phyloP scores from a whole-genome alignment of 306 rosid species.

The Rubus parviflorus region DNA sequence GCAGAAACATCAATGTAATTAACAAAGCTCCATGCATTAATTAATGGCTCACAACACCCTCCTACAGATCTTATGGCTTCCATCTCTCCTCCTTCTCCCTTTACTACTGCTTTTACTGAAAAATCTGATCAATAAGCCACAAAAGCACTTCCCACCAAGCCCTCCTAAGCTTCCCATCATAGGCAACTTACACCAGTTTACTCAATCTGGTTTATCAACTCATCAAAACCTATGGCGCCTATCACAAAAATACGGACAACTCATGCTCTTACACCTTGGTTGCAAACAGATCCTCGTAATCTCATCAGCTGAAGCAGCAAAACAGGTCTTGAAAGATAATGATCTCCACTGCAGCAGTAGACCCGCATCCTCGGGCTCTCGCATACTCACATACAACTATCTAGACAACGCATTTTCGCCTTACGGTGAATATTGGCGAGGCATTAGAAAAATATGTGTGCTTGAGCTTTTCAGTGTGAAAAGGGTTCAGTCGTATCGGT shows the following conservation, averaged over 20 bases:
- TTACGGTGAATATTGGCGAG: no score
- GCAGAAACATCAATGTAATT: no score
- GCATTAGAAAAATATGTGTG: no score
- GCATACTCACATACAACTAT: conserved; percentile 24
- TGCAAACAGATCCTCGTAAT: not conserved
- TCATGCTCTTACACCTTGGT: conserved; percentile 32
- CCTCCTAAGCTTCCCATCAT: conserved; percentile 44
- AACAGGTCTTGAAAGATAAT: conserved; percentile 27
- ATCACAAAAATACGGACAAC: conserved; percentile 27
- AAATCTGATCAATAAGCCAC: not conserved
- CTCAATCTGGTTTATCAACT: conserved; percentile 17
- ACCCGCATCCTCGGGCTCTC: not conserved
- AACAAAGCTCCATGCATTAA: no score
- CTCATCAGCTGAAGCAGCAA: conserved; percentile 39
- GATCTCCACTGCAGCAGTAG: conserved; percentile 34
- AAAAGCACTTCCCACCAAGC: conserved; percentile 21
- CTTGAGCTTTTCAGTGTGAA: no score
- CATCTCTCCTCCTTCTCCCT: not conserved
- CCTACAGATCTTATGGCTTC: not conserved
- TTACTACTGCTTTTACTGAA: conserved; percentile 1
- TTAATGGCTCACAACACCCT: not conserved
- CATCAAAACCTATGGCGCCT: conserved; percentile 32
- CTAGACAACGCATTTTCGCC: conserved; percentile 8
- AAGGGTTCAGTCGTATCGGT: no score
- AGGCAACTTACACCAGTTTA: conserved; percentile 41